Conservation (phyloP, 2,329 filamentous ascomycete species). For the Geoglossum cookeanum region DNA sequence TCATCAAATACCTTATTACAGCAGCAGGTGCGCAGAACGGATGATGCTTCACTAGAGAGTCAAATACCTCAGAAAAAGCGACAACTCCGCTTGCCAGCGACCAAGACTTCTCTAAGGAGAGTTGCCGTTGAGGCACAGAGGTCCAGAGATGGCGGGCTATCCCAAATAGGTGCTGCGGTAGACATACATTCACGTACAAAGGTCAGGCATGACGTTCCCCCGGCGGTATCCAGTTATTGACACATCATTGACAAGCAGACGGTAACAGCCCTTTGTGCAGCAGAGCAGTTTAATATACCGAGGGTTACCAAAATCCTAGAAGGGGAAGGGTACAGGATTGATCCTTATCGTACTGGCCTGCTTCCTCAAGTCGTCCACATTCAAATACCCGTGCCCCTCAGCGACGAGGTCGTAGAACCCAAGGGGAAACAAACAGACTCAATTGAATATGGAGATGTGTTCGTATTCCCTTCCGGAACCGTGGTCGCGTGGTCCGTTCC, state of each 20-base stretch:
- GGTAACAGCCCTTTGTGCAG: conserved; percentile 46
- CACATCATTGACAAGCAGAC: conserved; percentile 17
- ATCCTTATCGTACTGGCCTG: conserved; percentile 40
- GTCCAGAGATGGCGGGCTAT: conserved; percentile 32
- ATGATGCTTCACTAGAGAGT: not conserved
- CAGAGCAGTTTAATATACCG: conserved; percentile 44
- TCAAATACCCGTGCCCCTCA: conserved; percentile 26
- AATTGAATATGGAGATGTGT: conserved; percentile 56
- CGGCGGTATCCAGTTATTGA: not conserved
- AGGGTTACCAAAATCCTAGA: conserved; percentile 37
- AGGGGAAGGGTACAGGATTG: conserved; percentile 39
- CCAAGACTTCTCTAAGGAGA: conserved; percentile 57
- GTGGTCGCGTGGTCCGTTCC: conserved; percentile 83
- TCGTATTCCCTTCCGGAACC: conserved; percentile 88
- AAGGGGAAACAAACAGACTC: not conserved
- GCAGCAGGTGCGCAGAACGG: conserved; percentile 14
- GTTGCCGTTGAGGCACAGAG: conserved; percentile 73
- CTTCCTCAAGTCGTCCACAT: conserved; percentile 48
- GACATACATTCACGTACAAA: conserved; percentile 20
- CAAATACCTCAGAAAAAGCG: conserved; percentile 4
- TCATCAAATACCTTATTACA: conserved; percentile 41
- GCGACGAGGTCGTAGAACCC: not conserved
- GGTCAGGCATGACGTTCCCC: conserved; percentile 10
- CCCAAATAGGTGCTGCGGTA: conserved; percentile 15
- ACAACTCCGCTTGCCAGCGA: conserved; percentile 24